Conservation (phyloP, 2,329 filamentous ascomycete species). For the Blastomyces parvus region DNA sequence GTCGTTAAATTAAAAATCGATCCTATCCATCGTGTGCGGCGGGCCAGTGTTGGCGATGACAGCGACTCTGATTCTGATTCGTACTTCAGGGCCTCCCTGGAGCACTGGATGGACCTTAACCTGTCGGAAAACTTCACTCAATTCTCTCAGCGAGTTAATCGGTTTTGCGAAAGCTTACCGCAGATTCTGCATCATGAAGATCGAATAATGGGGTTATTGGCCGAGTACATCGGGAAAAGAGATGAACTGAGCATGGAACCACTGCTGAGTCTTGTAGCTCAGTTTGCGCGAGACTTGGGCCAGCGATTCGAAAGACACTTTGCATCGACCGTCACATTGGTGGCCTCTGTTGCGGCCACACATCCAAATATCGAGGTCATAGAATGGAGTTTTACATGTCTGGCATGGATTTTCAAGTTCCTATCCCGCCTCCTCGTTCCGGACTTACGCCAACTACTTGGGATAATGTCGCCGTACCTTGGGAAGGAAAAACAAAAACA, state of each 20-base stretch:
- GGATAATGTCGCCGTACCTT: conserved; percentile 72
- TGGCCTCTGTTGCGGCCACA: conserved; percentile 68
- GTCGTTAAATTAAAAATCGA: conserved; percentile 90
- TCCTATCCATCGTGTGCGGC: conserved; percentile 79
- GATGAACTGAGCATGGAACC: conserved; percentile 78
- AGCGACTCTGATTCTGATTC: conserved; percentile 69
- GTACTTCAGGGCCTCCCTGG: conserved; percentile 71
- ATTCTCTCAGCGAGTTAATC: conserved; percentile 65
- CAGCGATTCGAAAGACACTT: conserved; percentile 83
- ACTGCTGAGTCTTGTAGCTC: conserved; percentile 74
- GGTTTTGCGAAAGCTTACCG: conserved; percentile 78
- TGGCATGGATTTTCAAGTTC: conserved; percentile 97
- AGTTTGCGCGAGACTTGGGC: conserved; percentile 90
- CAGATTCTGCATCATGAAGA: conserved; percentile 88
- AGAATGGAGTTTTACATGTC: conserved; percentile 90
- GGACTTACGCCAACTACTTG: conserved; percentile 73
- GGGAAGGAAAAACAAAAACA: conserved; percentile 73
- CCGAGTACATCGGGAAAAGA: conserved; percentile 64
- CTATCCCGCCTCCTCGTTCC: conserved; percentile 77
- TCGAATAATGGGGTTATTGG: conserved; percentile 68
- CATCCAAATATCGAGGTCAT: conserved; percentile 78
- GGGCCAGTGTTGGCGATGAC: conserved; percentile 68
- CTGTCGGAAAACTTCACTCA: conserved; percentile 68
- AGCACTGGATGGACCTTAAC: conserved; percentile 88
- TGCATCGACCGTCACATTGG: conserved; percentile 59